Evolutionary conservation across 768 basidiomycete genomes (phyloP).

Genomic region (Multifurca ochricompacta): DNA sequence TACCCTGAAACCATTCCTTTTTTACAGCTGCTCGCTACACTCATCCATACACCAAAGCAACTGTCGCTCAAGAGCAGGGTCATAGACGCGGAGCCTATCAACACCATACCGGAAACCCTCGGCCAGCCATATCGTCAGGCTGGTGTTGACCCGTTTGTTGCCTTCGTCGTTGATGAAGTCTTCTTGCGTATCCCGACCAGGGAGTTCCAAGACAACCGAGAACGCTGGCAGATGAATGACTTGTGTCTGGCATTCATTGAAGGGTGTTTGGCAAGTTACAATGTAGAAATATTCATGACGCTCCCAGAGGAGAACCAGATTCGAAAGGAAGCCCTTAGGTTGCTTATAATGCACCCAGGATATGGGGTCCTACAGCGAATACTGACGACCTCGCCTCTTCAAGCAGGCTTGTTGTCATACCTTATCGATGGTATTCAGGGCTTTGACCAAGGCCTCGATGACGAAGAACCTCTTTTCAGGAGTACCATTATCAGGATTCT

Average conservation of each 20-base stretch:
- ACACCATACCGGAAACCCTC: constrained; percentile 72
- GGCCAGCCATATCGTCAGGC: constrained; percentile 76
- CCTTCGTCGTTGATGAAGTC: constrained; percentile 88
- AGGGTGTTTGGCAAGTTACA: constrained; percentile 71
- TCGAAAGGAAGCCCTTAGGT: constrained; percentile 48
- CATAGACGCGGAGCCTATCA: constrained; percentile 49
- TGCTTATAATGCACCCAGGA: constrained; percentile 71
- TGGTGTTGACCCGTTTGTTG: constrained; percentile 72
- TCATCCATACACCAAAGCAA: constrained; percentile 78
- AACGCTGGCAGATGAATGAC: constrained; percentile 84
- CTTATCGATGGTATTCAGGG: constrained; percentile 74
- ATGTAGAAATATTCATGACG: constrained; percentile 64
- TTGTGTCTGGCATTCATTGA: constrained; percentile 81
- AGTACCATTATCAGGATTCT: constrained; percentile 74
- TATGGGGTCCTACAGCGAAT: constrained; percentile 79
- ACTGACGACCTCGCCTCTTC: constrained; percentile 64
- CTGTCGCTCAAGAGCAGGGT: constrained; percentile 53
- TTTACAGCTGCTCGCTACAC: constrained; percentile 68
- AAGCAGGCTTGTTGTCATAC: constrained; percentile 67
- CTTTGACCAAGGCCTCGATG: constrained; percentile 61
- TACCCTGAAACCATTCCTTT: constrained; percentile 92
- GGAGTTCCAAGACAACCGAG: constrained; percentile 65
- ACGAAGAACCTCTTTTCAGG: constrained; percentile 64
- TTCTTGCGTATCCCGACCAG: constrained; percentile 69
- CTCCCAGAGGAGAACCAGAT: constrained; percentile 42